These are phyloP conservation scores for Parathielavia appendiculata DNA, from an alignment of 495 filamentous ascomycete species.

Conservation along the genomic window DNA sequence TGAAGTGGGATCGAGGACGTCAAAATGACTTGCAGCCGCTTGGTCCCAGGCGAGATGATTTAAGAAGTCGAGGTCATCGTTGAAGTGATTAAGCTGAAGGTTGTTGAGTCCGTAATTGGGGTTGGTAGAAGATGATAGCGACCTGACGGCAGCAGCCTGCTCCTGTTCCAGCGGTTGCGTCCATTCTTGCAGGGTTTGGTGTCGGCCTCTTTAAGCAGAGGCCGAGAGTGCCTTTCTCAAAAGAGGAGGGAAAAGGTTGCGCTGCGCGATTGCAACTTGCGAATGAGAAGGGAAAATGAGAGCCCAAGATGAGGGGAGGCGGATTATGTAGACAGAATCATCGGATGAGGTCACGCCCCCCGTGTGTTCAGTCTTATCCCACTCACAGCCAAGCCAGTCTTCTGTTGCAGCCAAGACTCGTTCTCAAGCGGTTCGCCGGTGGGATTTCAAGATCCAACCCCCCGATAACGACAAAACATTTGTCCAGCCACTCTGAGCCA, in stretches of 20 bases:
- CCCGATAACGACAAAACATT: no score
- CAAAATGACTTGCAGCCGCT: neutral
- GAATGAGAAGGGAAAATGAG: neutral
- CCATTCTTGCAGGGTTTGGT: constrained; percentile 19
- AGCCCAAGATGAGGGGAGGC: no score
- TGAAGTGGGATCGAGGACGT: constrained; percentile 2
- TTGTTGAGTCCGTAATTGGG: constrained; percentile 11
- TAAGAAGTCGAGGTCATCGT: constrained; percentile 12
- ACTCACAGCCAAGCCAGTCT: no score
- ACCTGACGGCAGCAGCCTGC: constrained; percentile 3
- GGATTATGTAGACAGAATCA: no score
- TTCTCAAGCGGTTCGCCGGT: no score
- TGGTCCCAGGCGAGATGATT: constrained; percentile 6
- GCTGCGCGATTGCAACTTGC: constrained; percentile 5
- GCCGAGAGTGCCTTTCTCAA: constrained; percentile 3
- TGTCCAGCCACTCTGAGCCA: no score
- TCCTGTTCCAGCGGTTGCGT: constrained; percentile 5
- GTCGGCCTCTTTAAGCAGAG: constrained; percentile 17
- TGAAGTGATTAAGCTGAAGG: neutral
- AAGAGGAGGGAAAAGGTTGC: neutral
- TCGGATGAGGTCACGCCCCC: no score
- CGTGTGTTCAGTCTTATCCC: no score
- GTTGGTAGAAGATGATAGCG: constrained; percentile 13
- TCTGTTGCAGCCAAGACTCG: no score
- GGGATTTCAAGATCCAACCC: no score